A percentile compares a stretch with the other conserved stretches of the same genome.
Conservation (phyloP, 2,329 filamentous ascomycete genomes). For the Daldinia sp. region DNA sequence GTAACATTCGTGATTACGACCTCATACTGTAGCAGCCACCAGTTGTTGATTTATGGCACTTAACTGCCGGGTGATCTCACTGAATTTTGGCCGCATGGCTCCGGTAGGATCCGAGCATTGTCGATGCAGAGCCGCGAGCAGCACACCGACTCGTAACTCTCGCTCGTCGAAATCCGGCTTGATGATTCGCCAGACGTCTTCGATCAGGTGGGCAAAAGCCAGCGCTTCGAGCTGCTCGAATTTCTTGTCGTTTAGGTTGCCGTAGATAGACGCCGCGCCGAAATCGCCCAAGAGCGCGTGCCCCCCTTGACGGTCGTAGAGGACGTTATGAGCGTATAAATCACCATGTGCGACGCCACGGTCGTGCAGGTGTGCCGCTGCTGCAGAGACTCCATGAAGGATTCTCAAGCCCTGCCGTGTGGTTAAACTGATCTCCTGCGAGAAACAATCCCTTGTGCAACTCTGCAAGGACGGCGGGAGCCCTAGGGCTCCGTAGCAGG, state of each 20-base stretch:
- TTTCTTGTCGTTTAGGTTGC: slow-evolving; percentile 36
- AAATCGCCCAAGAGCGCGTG: slow-evolving; percentile 63
- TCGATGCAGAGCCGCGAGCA: slow-evolving; percentile 48
- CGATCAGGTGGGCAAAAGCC: slow-evolving; percentile 61
- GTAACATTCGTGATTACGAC: slow-evolving; percentile 34
- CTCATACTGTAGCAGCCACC: slow-evolving; percentile 20
- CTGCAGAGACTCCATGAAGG: slow-evolving; percentile 57
- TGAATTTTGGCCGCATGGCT: slow-evolving; percentile 52
- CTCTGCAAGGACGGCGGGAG: slow-evolving; percentile 58
- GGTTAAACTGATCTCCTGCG: slow-evolving; percentile 49
- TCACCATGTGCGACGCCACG: slow-evolving; percentile 61
- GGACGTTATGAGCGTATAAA: slow-evolving; percentile 62
- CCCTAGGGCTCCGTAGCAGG: slow-evolving; percentile 57
- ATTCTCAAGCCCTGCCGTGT: slow-evolving; percentile 52
- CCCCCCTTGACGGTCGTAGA: slow-evolving; percentile 53
- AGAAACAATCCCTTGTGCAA: slow-evolving; percentile 61
- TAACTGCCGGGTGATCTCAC: slow-evolving; percentile 46
- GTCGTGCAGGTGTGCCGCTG: slow-evolving; percentile 58
- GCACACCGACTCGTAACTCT: slow-evolving; percentile 30
- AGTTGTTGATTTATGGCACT: slow-evolving; percentile 33
- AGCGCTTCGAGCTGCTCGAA: slow-evolving; percentile 61
- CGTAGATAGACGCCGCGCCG: slow-evolving; percentile 61
- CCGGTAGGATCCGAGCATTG: slow-evolving; percentile 48
- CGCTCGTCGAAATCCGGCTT: slow-evolving; percentile 30
- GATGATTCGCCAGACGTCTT: slow-evolving; percentile 58